Evolutionary conservation across 148 eudicot species (phyloP).

Genomic region (Simmondsia chinensis): DNA sequence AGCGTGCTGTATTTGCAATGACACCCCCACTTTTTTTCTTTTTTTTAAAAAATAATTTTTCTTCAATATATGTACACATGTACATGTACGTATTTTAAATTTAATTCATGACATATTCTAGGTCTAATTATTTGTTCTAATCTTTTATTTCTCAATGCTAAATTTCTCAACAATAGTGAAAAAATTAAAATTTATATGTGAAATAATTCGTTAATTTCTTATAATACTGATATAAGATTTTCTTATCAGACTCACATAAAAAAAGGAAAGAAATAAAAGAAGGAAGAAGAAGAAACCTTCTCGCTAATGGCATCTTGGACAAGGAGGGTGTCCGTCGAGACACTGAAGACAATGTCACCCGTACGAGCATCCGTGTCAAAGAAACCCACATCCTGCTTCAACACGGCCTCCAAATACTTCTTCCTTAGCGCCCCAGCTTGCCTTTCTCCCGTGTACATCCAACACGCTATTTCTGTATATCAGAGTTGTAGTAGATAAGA

Average conservation of each 20-base stretch:
- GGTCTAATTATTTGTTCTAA: too few species aligned
- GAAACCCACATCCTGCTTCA: conserved; percentile 96
- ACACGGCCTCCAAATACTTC: conserved; percentile 89
- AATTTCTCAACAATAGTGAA: too few species aligned
- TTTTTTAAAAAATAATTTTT: neutral
- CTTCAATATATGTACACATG: neutral
- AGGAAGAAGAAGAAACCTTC: conserved; percentile 40
- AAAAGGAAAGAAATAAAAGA: neutral
- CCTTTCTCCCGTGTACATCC: conserved; percentile 99
- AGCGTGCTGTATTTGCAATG: conserved; percentile 1
- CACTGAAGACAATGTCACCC: conserved; percentile 94
- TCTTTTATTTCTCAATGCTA: too few species aligned
- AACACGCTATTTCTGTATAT: conserved; percentile 80
- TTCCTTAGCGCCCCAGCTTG: conserved; percentile 85
- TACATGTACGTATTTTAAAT: too few species aligned
- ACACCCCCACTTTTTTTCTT: conserved; percentile 1
- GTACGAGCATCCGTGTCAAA: conserved; percentile 99
- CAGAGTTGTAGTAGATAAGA: conserved; percentile 2
- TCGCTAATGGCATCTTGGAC: conserved; percentile 99
- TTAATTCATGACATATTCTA: too few species aligned
- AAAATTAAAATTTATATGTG: too few species aligned
- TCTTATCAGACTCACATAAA: too few species aligned
- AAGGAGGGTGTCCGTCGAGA: conserved; percentile 94
- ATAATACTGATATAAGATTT: too few species aligned
- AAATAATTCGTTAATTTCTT: too few species aligned